Percentiles rank a stretch among this genome's conserved stretches.
These are phyloP conservation scores for Neurospora sublineolata DNA, from an alignment of 495 filamentous ascomycete genomes.

Conservation along the genomic window DNA sequence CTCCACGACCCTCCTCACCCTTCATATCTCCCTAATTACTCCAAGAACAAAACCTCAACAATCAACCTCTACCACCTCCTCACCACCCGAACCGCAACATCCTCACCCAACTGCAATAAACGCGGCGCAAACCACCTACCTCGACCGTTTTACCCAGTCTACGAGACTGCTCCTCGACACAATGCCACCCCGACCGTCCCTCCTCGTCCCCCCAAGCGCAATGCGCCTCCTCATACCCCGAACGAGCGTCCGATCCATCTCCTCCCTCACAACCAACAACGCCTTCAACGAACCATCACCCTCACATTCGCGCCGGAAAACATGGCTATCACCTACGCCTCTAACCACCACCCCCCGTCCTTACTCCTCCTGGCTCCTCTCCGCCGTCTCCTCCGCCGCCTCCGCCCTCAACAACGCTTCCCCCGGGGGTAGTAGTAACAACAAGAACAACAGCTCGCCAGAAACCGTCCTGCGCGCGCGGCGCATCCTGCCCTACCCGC, in stretches of 20 bases:
- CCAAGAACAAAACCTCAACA: not conserved
- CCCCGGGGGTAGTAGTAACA: not conserved
- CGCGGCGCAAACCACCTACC: not conserved
- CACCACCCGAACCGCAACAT: not conserved
- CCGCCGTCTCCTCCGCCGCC: not conserved
- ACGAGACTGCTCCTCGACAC: not conserved
- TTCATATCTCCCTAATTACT: not conserved
- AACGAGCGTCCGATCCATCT: not conserved
- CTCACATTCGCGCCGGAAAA: not conserved
- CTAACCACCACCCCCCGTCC: not conserved
- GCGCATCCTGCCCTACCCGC: slow-evolving; percentile 70
- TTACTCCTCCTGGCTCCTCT: not conserved
- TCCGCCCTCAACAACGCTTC: not conserved
- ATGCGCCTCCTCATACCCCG: not conserved
- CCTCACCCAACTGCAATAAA: not conserved
- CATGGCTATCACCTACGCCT: not conserved
- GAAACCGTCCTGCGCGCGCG: slow-evolving; percentile 49
- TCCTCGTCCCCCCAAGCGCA: not conserved
- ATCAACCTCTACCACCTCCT: not conserved
- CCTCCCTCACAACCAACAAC: slow-evolving; percentile 1
- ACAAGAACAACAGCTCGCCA: not conserved
- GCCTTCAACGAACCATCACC: not conserved
- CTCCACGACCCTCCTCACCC: not conserved
- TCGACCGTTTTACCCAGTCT: not conserved
- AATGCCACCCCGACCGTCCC: not conserved